Evolutionary conservation across 768 basidiomycete species (phyloP).

Genomic region (Suillus placidus): DNA sequence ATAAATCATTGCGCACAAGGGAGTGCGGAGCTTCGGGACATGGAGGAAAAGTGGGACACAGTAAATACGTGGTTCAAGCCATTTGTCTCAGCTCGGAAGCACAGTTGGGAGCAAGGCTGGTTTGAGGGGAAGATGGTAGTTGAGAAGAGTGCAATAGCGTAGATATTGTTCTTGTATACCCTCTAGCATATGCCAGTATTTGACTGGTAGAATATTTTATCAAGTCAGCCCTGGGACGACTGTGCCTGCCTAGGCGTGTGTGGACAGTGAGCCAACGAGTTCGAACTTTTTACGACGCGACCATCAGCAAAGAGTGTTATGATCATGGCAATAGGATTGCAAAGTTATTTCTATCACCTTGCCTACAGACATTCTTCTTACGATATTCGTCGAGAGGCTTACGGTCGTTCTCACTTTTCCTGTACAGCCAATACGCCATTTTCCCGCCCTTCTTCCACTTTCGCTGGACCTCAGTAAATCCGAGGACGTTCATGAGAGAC

Average conservation of each 20-base stretch:
- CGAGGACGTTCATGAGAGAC: conserved; percentile 59
- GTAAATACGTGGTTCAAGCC: not conserved
- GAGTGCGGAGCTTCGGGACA: not conserved
- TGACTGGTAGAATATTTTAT: not conserved
- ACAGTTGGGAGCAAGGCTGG: conserved; percentile 1
- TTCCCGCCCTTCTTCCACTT: conserved; percentile 74
- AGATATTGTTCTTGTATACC: not conserved
- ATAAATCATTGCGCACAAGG: not conserved
- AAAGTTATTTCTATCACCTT: conserved; percentile 83
- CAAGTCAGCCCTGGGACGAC: not conserved
- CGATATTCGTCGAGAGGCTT: conserved; percentile 34
- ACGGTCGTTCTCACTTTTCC: conserved; percentile 36
- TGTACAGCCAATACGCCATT: conserved; percentile 86
- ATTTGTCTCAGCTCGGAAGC: conserved; percentile 1
- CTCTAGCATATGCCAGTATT: not conserved
- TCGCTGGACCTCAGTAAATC: conserved; percentile 61
- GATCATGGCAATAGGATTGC: conserved; percentile 45
- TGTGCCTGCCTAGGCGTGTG: not conserved
- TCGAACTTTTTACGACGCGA: not conserved
- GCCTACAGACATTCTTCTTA: conserved; percentile 62
- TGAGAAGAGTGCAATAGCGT: not conserved
- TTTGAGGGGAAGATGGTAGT: not conserved
- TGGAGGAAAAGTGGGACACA: not conserved
- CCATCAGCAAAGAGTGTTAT: not conserved
- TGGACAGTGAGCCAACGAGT: not conserved